Conservation (phyloP, 179 eudicot species). For the Patellifolia procumbens region DNA sequence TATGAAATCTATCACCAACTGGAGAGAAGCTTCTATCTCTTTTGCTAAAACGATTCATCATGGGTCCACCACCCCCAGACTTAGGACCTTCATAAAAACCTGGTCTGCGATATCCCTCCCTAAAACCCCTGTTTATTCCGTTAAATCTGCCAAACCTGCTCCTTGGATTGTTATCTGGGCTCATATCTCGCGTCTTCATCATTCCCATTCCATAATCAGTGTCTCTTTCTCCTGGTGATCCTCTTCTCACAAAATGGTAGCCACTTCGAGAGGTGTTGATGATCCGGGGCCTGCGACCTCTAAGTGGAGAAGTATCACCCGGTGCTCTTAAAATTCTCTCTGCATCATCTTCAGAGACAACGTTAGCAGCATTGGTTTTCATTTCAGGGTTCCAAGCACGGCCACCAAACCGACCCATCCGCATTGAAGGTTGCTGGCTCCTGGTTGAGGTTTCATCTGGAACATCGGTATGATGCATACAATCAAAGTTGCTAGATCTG, state of each 20-base stretch:
- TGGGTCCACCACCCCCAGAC: conserved; percentile 32
- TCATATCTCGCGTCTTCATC: conserved; percentile 31
- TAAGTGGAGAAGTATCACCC: conserved; percentile 26
- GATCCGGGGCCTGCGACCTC: conserved; percentile 35
- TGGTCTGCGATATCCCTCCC: conserved; percentile 50
- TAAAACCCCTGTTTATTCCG: conserved; percentile 43
- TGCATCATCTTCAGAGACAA: conserved; percentile 31
- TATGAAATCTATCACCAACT: conserved; percentile 32
- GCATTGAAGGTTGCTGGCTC: conserved; percentile 35
- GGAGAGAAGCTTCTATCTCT: conserved; percentile 59
- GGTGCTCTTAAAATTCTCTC: conserved; percentile 19
- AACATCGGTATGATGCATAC: conserved; percentile 33
- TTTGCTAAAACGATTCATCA: conserved; percentile 37
- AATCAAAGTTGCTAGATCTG: conserved; percentile 36
- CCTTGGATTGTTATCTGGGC: conserved; percentile 36
- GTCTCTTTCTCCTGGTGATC: conserved; percentile 48
- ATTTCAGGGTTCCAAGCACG: conserved; percentile 32
- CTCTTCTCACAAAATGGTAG: conserved; percentile 39
- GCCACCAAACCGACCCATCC: conserved; percentile 29
- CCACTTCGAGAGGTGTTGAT: conserved; percentile 36
- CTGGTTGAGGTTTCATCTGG: conserved; percentile 36
- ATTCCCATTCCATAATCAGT: conserved; percentile 34
- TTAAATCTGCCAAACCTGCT: conserved; percentile 38
- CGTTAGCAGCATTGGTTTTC: conserved; percentile 33
- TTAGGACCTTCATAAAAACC: conserved; percentile 30